A percentile compares a stretch with the other conserved stretches of the same genome.
phyloP scores from a whole-genome alignment of 177 flowering plant genomes.

The Tripterygium wilfordii region DNA sequence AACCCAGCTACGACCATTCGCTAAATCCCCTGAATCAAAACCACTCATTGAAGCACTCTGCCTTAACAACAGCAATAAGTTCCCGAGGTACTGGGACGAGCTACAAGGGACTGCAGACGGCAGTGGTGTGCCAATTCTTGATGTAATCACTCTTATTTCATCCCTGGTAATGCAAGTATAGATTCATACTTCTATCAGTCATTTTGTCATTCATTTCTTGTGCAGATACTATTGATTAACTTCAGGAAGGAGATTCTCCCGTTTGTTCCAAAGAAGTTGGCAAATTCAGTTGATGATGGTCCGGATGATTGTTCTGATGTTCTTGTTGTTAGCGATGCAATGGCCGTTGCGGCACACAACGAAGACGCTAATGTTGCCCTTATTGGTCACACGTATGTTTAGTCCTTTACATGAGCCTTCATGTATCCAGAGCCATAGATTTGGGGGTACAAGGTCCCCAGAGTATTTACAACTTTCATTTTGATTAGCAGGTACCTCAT shows the following conservation, averaged over 20 bases:
- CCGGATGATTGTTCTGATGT: constrained; percentile 72
- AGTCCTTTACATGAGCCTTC: too few relatives aligned
- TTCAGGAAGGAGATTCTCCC: constrained; percentile 88
- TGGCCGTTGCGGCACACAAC: constrained; percentile 82
- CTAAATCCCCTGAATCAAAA: constrained; percentile 30
- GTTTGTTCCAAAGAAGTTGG: constrained; percentile 37
- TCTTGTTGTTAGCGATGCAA: constrained; percentile 51
- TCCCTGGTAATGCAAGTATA: not conserved
- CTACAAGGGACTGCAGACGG: constrained; percentile 72
- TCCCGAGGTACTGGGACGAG: constrained; percentile 73
- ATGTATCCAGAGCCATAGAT: too few relatives aligned
- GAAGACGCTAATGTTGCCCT: constrained; percentile 84
- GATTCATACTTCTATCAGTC: not conserved
- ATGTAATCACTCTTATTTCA: constrained; percentile 44
- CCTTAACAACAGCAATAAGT: constrained; percentile 38
- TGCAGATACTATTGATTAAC: constrained; percentile 67
- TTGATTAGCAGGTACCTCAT: constrained; percentile 61
- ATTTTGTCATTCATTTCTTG: not conserved
- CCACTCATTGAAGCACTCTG: constrained; percentile 38
- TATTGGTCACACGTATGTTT: constrained; percentile 57
- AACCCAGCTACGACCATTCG: constrained; percentile 64
- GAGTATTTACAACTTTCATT: too few relatives aligned
- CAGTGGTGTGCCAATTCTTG: constrained; percentile 58
- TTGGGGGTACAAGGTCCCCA: too few relatives aligned
- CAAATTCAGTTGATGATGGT: constrained; percentile 13